These are phyloP conservation scores for Gastrodia elata DNA, from an alignment of 106 monocot species.

Conservation along the genomic window DNA sequence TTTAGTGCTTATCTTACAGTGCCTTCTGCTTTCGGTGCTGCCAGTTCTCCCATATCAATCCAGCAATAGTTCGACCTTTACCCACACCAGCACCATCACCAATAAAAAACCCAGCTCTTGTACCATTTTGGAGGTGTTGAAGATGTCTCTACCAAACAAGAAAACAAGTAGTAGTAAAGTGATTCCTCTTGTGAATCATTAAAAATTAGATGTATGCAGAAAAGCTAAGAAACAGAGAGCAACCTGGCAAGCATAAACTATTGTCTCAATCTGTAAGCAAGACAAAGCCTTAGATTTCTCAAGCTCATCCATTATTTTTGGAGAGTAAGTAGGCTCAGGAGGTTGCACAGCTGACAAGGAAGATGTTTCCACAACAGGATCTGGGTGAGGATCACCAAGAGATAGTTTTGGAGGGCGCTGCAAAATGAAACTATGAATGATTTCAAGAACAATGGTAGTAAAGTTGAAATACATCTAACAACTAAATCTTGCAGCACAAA, in stretches of 20 bases:
- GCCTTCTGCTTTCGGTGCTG: constrained; percentile 73
- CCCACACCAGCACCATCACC: constrained; percentile 99
- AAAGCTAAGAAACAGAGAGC: constrained; percentile 1
- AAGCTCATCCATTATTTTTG: constrained; percentile 64
- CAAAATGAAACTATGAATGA: constrained; percentile 11
- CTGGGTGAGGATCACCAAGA: constrained; percentile 86
- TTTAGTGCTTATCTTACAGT: constrained; percentile 44
- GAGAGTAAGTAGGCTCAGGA: constrained; percentile 86
- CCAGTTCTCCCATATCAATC: constrained; percentile 99
- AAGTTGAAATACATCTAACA: not conserved
- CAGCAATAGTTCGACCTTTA: constrained; percentile 96
- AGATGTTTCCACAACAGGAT: constrained; percentile 97
- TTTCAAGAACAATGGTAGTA: not conserved
- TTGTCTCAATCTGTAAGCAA: constrained; percentile 93
- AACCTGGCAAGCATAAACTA: constrained; percentile 97
- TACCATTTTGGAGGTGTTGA: constrained; percentile 77
- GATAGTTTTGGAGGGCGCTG: constrained; percentile 82
- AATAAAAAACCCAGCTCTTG: constrained; percentile 94
- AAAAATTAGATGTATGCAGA: not conserved
- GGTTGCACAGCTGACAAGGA: constrained; percentile 97
- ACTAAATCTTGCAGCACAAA: not conserved
- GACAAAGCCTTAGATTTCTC: constrained; percentile 69
- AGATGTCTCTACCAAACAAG: constrained; percentile 60
- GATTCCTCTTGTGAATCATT: not conserved
- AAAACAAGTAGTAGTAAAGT: not conserved